Conservation (phyloP, 148 eudicot genomes). For the Limonium bicolor region DNA sequence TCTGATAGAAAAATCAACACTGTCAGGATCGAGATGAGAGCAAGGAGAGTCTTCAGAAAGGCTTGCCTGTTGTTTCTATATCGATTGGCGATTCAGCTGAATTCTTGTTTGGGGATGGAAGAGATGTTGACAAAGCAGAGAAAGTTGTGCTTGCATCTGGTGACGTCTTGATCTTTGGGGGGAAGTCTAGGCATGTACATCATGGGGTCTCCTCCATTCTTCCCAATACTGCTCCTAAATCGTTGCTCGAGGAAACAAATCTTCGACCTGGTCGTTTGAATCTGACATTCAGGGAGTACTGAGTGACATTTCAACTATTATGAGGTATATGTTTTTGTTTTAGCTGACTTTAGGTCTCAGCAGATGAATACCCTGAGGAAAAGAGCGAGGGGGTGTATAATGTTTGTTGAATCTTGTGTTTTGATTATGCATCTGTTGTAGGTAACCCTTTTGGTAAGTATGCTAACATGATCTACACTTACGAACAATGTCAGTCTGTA, state of each 20-base stretch:
- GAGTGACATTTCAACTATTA: too few relatives aligned
- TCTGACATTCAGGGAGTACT: constrained; percentile 64
- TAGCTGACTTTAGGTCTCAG: too few relatives aligned
- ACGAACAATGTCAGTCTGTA: too few relatives aligned
- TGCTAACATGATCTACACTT: too few relatives aligned
- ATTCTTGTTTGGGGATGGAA: constrained; percentile 50
- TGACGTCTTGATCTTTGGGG: constrained; percentile 78
- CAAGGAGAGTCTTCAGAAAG: constrained; percentile 25
- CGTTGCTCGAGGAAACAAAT: constrained; percentile 34
- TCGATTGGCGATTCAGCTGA: constrained; percentile 77
- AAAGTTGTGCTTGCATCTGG: constrained; percentile 55
- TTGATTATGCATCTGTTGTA: too few relatives aligned
- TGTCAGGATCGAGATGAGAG: constrained; percentile 78
- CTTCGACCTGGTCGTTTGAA: constrained; percentile 64
- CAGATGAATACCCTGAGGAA: too few relatives aligned
- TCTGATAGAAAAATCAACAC: background rate
- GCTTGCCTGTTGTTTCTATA: constrained; percentile 64
- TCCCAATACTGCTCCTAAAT: constrained; percentile 39
- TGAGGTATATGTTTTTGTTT: too few relatives aligned
- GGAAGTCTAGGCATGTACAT: constrained; percentile 50
- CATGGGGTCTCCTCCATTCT: constrained; percentile 51
- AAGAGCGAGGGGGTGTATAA: too few relatives aligned
- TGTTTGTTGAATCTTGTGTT: too few relatives aligned
- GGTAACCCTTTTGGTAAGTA: too few relatives aligned
- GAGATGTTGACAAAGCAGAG: constrained; percentile 30